Evolutionary conservation across 768 basidiomycete genomes (phyloP).

Genomic region (Tremella fuciformis): DNA sequence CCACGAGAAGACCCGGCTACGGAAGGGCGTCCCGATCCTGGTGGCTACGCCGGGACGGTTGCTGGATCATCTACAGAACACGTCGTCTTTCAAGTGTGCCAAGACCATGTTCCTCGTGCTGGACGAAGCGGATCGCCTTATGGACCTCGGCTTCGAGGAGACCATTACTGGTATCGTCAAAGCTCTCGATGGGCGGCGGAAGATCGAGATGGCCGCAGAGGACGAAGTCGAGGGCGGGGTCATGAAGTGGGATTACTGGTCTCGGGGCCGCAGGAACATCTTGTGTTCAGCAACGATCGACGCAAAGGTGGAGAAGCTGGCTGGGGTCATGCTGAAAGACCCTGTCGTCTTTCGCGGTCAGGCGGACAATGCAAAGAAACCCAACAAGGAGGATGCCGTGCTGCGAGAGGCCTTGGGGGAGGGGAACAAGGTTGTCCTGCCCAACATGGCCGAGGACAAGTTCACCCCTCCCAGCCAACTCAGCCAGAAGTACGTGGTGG

Average conservation of each 20-base stretch:
- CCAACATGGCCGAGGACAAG: slow-evolving; percentile 52
- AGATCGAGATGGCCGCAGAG: slow-evolving; percentile 65
- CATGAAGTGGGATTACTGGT: slow-evolving; percentile 50
- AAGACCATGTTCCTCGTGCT: slow-evolving; percentile 94
- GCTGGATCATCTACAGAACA: slow-evolving; percentile 94
- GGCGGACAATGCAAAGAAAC: slow-evolving; percentile 55
- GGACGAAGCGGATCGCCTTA: slow-evolving; percentile 94
- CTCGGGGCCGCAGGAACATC: slow-evolving; percentile 67
- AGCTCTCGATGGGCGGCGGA: slow-evolving; percentile 76
- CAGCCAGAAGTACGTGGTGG: slow-evolving; percentile 81
- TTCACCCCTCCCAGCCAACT: slow-evolving; percentile 95
- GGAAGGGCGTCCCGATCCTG: slow-evolving; percentile 91
- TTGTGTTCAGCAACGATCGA: slow-evolving; percentile 96
- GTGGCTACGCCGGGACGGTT: slow-evolving; percentile 93
- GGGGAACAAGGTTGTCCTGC: slow-evolving; percentile 33
- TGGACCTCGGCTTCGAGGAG: slow-evolving; percentile 98
- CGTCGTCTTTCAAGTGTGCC: slow-evolving; percentile 83
- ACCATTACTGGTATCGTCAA: slow-evolving; percentile 85
- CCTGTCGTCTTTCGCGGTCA: slow-evolving; percentile 81
- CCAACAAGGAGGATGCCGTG: slow-evolving; percentile 46
- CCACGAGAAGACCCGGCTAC: slow-evolving; percentile 91
- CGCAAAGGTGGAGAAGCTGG: slow-evolving; percentile 90
- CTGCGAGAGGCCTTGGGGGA: slow-evolving; percentile 24
- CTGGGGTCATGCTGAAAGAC: slow-evolving; percentile 71
- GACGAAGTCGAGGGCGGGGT: slow-evolving; percentile 43